Conservation (phyloP, 805 yeast genomes). For the Kuraishia molischiana region DNA sequence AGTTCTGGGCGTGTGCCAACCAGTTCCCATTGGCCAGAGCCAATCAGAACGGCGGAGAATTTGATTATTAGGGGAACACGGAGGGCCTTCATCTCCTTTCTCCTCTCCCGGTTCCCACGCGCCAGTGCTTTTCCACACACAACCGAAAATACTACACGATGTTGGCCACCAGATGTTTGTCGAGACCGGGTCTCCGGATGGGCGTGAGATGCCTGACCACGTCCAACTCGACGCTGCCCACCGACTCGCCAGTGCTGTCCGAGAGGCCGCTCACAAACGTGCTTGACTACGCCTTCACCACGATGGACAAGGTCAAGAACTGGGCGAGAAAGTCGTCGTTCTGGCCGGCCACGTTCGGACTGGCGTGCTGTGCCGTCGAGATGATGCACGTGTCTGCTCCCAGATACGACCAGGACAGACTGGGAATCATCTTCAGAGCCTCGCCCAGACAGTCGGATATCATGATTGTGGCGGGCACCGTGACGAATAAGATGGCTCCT, state of each 20-base stretch:
- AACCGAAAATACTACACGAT: too few species aligned
- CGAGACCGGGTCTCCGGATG: too few species aligned
- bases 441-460: constrained; percentile 90
- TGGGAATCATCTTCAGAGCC: constrained; percentile 89
- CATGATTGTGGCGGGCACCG: constrained; percentile 87
- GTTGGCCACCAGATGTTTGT: too few species aligned
- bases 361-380: constrained; percentile 91
- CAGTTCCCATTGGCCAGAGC: too few species aligned
- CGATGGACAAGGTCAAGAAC: constrained; percentile 72
- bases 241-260: constrained; percentile 62
- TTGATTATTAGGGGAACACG: too few species aligned
- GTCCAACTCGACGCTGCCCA: constrained; percentile 32
- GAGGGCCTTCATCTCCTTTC: too few species aligned
- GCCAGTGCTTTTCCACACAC: too few species aligned
- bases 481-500: constrained; percentile 90
- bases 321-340: constrained; percentile 91
- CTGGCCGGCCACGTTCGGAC: constrained; percentile 90
- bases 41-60: background rate
- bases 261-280: constrained; percentile 51
- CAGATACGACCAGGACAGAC: constrained; percentile 84
- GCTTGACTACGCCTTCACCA: constrained; percentile 73
- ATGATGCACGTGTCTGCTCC: constrained; percentile 94
- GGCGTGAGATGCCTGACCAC: background rate
- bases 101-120: too few species aligned
- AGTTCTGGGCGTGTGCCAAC: too few species aligned